Percentiles rank a stretch among this genome's conserved stretches.
Conservation (phyloP, 768 basidiomycete genomes). For the Trametes cinnabarina region DNA sequence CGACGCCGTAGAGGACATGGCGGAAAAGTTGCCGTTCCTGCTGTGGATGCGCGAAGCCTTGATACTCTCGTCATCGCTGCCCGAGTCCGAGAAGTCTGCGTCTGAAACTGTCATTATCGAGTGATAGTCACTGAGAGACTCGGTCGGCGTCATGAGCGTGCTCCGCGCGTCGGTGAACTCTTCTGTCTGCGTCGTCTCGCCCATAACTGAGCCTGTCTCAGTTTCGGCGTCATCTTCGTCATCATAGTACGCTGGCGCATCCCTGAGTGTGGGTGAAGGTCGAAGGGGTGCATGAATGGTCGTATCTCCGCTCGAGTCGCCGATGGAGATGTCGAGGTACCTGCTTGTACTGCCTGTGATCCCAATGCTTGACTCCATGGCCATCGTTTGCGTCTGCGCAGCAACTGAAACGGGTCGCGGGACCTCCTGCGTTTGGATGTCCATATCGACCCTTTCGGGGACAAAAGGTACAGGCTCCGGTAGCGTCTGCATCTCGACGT, state of each 20-base stretch:
- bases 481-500: constrained; percentile 34
- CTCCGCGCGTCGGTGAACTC: constrained; percentile 81
- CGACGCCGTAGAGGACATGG: constrained; percentile 28
- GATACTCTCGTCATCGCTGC: constrained; percentile 70
- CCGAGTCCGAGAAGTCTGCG: constrained; percentile 58
- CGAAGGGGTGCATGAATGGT: constrained; percentile 24
- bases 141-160: constrained; percentile 57
- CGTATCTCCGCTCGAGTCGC: constrained; percentile 32
- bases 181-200: constrained; percentile 61
- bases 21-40: constrained; percentile 25
- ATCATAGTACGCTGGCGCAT: constrained; percentile 33
- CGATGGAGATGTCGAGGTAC: constrained; percentile 12
- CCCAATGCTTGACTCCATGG: neutral
- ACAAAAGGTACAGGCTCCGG: constrained; percentile 21
- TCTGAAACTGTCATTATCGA: constrained; percentile 70
- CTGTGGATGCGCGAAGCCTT: constrained; percentile 53
- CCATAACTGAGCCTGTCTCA: constrained; percentile 52
- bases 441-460: constrained; percentile 22
- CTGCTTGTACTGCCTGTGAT: neutral
- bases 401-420: constrained; percentile 1
- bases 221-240: constrained; percentile 44
- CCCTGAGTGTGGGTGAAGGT: neutral
- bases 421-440: constrained; percentile 23
- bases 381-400: constrained; percentile 19
- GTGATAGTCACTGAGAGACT: constrained; percentile 73